These are phyloP conservation scores for Pseudocohnilembus persalinus DNA, from an alignment of 169 alveolate genomes.

Conservation along the genomic window DNA sequence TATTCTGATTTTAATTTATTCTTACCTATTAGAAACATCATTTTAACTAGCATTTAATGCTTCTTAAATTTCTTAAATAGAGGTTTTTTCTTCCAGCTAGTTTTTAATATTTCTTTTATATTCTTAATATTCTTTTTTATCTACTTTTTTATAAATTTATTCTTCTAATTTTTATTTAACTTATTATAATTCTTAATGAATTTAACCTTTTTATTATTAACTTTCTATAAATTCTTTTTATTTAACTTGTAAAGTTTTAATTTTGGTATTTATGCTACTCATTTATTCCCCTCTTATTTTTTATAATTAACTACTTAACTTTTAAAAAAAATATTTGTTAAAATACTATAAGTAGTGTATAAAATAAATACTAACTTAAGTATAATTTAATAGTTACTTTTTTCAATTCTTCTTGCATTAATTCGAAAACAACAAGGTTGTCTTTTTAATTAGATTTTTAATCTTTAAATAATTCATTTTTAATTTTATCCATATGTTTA, in stretches of 20 bases:
- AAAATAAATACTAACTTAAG: neutral
- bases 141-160: neutral
- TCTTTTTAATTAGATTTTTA: neutral
- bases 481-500: neutral
- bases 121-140: constrained; percentile 38
- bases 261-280: neutral
- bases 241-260: too few species aligned
- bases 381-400: neutral
- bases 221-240: neutral
- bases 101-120: constrained; percentile 23
- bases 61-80: constrained; percentile 54
- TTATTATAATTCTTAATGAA: constrained; percentile 10
- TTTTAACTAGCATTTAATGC: constrained; percentile 58
- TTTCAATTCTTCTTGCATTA: neutral
- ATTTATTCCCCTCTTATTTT: neutral
- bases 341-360: neutral
- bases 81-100: constrained; percentile 44
- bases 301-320: neutral
- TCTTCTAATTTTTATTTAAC: constrained; percentile 17
- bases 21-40: constrained; percentile 44
- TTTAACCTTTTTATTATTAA: constrained; percentile 21
- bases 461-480: neutral
- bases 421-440: neutral
- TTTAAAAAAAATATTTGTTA: too few species aligned
- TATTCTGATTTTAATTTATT: constrained; percentile 31